Base-by-base conservation (phyloP, 2,329 filamentous ascomycete species). In the Sporothrix dimorphospora region DNA sequence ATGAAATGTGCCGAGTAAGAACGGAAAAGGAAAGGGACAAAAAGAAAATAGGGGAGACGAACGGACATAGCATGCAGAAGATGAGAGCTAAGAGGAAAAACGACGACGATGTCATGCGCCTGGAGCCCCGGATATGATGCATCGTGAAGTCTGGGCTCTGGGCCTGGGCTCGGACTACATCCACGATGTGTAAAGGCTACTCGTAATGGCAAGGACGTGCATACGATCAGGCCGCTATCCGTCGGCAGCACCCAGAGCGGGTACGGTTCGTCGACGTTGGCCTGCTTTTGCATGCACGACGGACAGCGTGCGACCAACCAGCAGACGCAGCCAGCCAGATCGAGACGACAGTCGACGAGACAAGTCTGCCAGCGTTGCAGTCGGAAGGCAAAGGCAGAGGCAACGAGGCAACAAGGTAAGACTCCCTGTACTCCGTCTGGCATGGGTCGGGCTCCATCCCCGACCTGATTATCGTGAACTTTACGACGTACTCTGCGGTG, bases 181-280 rank as follows among this genome's bases (percentile, higher is more conserved):
- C 14, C n/a, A 16, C 24, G 63, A 66, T 49, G 63, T 49, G 63
- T 66, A 34, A 66, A 30, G 63, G 27, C 42, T 24, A 42, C 49
- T 69, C 49, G 63, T 66, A 66, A 66, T 66, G 9, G 49, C n/a
- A 69, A 57, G 34, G 12, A 27, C 47, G 59, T 38, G 57, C 40
- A 40, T 49, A 47, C 45, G 34, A 57, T 67, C 65, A 66, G 61
- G 63, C 63, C 63, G 63, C 63, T 66, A 49, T 66, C 63, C 63
- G 63, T 34, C 63, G 63, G 45, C 59, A 65, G 59, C 59, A 45
- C n/a, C 38, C 59, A 65, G 21, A 65, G 59, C 59, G 59, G 38
- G 38, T 21, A 65, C 21, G n/a, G 42, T 47, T 47, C 5, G 14
- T 47, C 42, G 42, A 16, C 14, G 42, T 19, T n/a, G n/a, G n/a